phyloP scores from a whole-genome alignment of 139 green algal genomes.

The Chlamydomonas incerta region DNA sequence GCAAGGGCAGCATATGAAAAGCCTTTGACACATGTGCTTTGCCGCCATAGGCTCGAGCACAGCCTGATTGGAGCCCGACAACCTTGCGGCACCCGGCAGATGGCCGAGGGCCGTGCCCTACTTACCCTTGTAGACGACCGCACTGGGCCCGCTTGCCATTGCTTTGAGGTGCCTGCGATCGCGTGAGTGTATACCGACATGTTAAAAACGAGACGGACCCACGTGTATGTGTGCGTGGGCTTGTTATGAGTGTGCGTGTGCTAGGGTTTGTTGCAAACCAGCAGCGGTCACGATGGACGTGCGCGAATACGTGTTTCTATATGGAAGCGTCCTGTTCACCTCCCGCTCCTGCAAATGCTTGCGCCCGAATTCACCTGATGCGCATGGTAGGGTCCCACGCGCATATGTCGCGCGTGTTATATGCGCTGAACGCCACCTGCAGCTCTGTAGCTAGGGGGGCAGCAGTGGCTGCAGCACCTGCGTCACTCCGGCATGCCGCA shows the following conservation, averaged over 20 bases:
- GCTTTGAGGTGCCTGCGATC: neutral
- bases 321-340: too few relatives aligned
- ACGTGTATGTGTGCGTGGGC: too few relatives aligned
- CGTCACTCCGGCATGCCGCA: too few relatives aligned
- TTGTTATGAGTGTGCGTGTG: too few relatives aligned
- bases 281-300: too few relatives aligned
- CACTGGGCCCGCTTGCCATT: neutral
- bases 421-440: constrained; percentile 14
- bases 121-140: constrained; percentile 14
- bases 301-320: too few relatives aligned
- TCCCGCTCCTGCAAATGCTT: neutral
- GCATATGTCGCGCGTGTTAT: constrained; percentile 14
- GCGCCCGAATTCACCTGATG: neutral
- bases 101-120: neutral
- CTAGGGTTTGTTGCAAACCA: too few relatives aligned
- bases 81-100: neutral
- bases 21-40: neutral
- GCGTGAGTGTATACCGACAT: neutral
- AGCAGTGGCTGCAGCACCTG: too few relatives aligned
- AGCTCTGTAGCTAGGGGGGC: neutral
- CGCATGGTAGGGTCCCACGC: constrained; percentile 13
- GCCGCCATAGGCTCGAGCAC: neutral
- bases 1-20: neutral
- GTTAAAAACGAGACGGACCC: too few relatives aligned
- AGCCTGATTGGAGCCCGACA: neutral